Conservation (phyloP, 768 basidiomycete genomes). For the Termitomyces sp. region DNA sequence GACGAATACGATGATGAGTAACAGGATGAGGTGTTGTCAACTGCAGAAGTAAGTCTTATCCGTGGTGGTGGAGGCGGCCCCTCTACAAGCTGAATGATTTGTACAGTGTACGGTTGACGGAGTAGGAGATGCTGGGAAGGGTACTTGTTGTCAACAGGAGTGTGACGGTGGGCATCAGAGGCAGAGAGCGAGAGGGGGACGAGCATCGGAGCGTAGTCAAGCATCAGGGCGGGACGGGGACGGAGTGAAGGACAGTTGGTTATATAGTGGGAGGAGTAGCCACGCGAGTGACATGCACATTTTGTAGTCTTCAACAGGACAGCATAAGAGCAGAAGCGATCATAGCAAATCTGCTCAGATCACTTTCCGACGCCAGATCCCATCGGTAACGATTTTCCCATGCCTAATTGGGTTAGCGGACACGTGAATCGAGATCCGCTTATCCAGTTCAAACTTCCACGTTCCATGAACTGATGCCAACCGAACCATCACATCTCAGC, state of each 20-base stretch:
- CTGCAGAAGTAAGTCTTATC: slow-evolving; percentile 30
- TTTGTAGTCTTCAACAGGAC: slow-evolving; percentile 20
- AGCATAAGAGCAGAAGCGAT: slow-evolving; percentile 19
- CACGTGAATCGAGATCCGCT: slow-evolving; percentile 25
- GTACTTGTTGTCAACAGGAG: slow-evolving; percentile 24
- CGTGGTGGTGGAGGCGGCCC: slow-evolving; percentile 54
- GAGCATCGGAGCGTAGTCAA: slow-evolving; percentile 20
- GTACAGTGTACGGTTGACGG: slow-evolving; percentile 44
- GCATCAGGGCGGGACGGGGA: slow-evolving; percentile 19
- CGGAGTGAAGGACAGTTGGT: slow-evolving; percentile 15
- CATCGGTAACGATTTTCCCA: slow-evolving; percentile 23
- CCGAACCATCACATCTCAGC: slow-evolving; percentile 14
- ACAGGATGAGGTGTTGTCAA: slow-evolving; percentile 31
- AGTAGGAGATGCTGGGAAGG: slow-evolving; percentile 38
- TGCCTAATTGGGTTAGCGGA: slow-evolving; percentile 19
- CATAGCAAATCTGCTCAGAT: slow-evolving; percentile 13
- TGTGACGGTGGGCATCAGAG: slow-evolving; percentile 21
- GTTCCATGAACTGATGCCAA: slow-evolving; percentile 13
- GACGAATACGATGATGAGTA: slow-evolving; percentile 36
- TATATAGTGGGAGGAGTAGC: slow-evolving; percentile 16
- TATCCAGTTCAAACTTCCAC: slow-evolving; percentile 15
- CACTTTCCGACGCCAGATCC: slow-evolving; percentile 18
- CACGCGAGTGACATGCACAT: slow-evolving; percentile 20
- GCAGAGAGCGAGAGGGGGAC: slow-evolving; percentile 13
- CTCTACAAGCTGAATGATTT: slow-evolving; percentile 75